Evolutionary conservation across 257 asterid genomes (phyloP), one percentile per base, ranked within the genome.

Genomic region (Agastache rugosa): DNA sequence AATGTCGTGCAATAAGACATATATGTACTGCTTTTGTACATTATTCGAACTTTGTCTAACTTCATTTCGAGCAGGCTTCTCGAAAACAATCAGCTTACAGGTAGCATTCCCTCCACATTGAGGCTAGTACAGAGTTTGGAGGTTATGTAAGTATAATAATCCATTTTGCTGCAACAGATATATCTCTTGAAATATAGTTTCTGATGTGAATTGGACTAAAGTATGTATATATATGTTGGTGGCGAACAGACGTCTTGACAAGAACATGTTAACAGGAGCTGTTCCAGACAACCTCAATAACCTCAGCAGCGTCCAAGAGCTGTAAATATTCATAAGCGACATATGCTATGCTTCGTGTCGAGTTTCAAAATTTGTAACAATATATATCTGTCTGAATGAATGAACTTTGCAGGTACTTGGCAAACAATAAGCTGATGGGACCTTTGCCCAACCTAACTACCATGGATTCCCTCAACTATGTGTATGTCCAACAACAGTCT

Each of bases 381-480:
- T 20, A 14, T 20, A 8, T 10, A 60, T 27, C 37, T 45, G 11
- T 47, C 20, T 59, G 76, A 35, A 64, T 59, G 76, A 35, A 64
- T 58, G 42, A 71, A 50, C 16, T 29, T 68, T 75, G 62, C 90
- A 95, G 99, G 86, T 80, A 34, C 87, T 80, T 95, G 76, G 83
- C 96, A 17, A 86, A 89, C 87, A 94, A 94, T 77, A 22, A 59
- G 47, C 79, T 94, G 80, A 77, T 78, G 11, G 99, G 98, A 73
- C 81, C 89, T 45, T 71, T 94, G 53, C 99, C 99, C 17, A 77
- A 94, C 82, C 86, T 94, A 76, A 81, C 86, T 39, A 89, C 86
- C 81, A 78, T 92, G 93, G 47, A 15, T 74, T 65, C 51, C 41
- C 96, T 94, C 83, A 72, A 77, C 80, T 81, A 81, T 62, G 84